These are phyloP conservation scores for Astrephomene gubernaculifera DNA, from an alignment of 139 green algal genomes.

Conservation along the genomic window DNA sequence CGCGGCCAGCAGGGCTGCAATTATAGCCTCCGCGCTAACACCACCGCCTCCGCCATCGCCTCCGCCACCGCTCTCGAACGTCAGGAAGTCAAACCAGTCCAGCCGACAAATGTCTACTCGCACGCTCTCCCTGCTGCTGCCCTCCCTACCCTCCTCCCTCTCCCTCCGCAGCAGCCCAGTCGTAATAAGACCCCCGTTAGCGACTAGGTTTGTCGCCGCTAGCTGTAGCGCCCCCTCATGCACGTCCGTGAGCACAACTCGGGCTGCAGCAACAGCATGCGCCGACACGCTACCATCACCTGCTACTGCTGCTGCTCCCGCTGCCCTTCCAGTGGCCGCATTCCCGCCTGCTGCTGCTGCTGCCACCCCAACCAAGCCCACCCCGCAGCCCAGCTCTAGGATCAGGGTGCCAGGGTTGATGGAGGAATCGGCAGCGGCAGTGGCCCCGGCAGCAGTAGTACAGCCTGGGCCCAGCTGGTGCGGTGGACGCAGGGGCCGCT, in stretches of 20 bases:
- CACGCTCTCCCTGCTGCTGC: neutral
- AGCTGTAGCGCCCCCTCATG: neutral
- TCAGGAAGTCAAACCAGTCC: conserved; percentile 38
- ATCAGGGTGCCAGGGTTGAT: neutral
- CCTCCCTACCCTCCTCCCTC: neutral
- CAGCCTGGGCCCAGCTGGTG: neutral
- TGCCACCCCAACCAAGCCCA: conserved; percentile 15
- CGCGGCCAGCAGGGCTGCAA: neutral
- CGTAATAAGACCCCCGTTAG: neutral
- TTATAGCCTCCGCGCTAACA: neutral
- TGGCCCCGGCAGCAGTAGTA: neutral
- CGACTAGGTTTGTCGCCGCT: conserved; percentile 1
- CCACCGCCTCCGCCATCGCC: too few species aligned
- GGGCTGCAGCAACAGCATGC: neutral
- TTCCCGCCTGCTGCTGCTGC: neutral
- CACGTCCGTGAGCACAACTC: neutral
- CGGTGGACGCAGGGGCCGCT: neutral
- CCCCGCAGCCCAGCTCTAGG: conserved; percentile 38
- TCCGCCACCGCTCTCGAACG: neutral
- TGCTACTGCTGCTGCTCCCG: neutral
- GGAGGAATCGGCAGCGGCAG: neutral
- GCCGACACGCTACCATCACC: neutral
- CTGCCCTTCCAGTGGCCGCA: neutral
- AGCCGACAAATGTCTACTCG: neutral
- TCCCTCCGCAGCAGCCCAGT: neutral